Evolutionary conservation across 208 protist genomes (phyloP).

Genomic region (Angomonas deanei): DNA sequence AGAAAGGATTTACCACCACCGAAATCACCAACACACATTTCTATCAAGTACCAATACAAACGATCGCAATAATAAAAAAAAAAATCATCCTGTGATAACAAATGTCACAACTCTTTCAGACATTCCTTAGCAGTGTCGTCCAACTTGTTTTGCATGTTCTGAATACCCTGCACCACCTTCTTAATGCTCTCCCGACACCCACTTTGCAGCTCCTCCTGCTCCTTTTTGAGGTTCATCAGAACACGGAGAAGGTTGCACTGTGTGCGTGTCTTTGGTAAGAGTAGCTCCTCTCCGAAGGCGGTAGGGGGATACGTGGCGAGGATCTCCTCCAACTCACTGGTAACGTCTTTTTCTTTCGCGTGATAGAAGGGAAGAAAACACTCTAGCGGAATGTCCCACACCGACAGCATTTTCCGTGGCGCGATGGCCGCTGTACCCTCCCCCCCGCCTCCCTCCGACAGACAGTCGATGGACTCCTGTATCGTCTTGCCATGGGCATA

Average conservation of each 20-base stretch:
- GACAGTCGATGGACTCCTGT: too few species aligned
- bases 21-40: too few species aligned
- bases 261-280: neutral
- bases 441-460: too few species aligned
- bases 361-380: too few species aligned
- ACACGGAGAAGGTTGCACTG: conserved; percentile 26
- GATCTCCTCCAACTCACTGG: neutral
- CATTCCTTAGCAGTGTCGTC: conserved; percentile 28
- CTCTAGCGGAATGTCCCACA: too few species aligned
- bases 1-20: neutral
- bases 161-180: conserved; percentile 20
- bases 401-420: too few species aligned
- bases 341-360: neutral
- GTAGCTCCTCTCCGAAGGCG: neutral
- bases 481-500: too few species aligned
- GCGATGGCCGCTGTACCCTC: too few species aligned
- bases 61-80: too few species aligned
- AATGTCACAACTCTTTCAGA: conserved; percentile 19
- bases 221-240: conserved; percentile 29
- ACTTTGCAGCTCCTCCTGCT: conserved; percentile 35
- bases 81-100: too few species aligned
- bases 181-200: conserved; percentile 27
- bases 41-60: too few species aligned
- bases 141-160: conserved; percentile 27
- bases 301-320: neutral